Conservation (phyloP, 768 basidiomycete species). For the Podaxis mareebaensis region DNA sequence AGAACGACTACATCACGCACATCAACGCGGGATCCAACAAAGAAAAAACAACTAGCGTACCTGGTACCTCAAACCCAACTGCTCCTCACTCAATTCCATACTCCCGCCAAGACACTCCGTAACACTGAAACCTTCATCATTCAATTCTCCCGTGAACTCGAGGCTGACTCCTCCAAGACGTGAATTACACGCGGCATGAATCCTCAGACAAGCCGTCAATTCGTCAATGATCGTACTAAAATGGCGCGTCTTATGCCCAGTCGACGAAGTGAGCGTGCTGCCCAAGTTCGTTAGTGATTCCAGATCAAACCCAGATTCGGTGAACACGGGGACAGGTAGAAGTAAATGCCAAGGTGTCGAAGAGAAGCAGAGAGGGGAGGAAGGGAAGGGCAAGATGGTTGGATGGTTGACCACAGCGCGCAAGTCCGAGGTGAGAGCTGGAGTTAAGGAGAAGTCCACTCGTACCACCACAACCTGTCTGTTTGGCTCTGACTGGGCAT, state of each 20-base stretch:
- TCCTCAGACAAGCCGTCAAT: slow-evolving; percentile 75
- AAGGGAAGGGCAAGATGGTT: not conserved
- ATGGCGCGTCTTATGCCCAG: slow-evolving; percentile 86
- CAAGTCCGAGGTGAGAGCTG: not conserved
- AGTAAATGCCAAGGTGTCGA: slow-evolving; percentile 14
- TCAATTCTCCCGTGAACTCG: slow-evolving; percentile 91
- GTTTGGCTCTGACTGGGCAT: not conserved
- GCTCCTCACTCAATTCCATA: slow-evolving; percentile 89
- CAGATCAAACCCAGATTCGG: not conserved
- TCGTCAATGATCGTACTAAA: slow-evolving; percentile 90
- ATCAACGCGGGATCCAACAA: slow-evolving; percentile 2
- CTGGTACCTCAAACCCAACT: slow-evolving; percentile 90
- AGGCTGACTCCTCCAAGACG: slow-evolving; percentile 83
- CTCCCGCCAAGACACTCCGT: slow-evolving; percentile 97
- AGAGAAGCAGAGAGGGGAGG: slow-evolving; percentile 8
- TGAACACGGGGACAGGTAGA: not conserved
- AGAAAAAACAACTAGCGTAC: slow-evolving; percentile 33
- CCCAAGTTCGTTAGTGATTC: not conserved
- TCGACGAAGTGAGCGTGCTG: slow-evolving; percentile 81
- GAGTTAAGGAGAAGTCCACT: not conserved
- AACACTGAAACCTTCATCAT: slow-evolving; percentile 89
- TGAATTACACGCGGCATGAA: slow-evolving; percentile 75
- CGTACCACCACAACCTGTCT: not conserved
- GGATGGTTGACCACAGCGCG: not conserved
- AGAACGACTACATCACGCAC: slow-evolving; percentile 65